A percentile compares a stretch with the other conserved stretches of the same genome.
Conservation (phyloP, 2,329 filamentous ascomycete species). For the Colletotrichum filicis region DNA sequence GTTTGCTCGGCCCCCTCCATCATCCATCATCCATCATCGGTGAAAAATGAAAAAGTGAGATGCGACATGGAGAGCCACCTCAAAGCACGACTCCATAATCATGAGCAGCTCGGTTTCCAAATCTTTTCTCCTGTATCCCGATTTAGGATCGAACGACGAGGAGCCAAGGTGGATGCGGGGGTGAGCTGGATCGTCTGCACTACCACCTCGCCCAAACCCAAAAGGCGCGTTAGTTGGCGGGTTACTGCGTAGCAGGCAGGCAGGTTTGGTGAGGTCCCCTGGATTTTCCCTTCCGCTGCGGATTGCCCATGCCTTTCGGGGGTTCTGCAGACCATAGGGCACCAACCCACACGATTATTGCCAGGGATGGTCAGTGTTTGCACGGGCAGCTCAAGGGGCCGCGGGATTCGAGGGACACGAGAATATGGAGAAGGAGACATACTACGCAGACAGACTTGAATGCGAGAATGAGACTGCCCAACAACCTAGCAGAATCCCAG, state of each 20-base stretch:
- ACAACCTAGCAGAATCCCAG: not conserved
- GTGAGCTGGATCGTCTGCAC: conserved; percentile 4
- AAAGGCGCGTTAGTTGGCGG: conserved; percentile 4
- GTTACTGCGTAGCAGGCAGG: not conserved
- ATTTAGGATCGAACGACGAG: conserved; percentile 18
- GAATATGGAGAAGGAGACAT: not conserved
- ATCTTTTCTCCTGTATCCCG: not conserved
- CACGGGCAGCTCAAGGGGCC: conserved; percentile 1
- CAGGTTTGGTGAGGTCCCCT: not conserved
- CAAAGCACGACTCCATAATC: not conserved
- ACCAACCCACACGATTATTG: not conserved
- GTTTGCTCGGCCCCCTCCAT: conserved; percentile 17
- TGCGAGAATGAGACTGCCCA: not conserved
- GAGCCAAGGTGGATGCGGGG: conserved; percentile 12
- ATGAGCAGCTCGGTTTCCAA: not conserved
- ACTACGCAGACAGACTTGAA: not conserved
- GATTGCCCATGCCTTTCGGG: not conserved
- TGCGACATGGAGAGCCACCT: not conserved
- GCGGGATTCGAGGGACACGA: conserved; percentile 24
- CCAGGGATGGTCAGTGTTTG: not conserved
- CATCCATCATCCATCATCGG: not conserved
- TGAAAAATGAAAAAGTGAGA: not conserved
- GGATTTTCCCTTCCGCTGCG: not conserved
- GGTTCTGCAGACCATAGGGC: not conserved
- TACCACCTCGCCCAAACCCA: conserved; percentile 10